A percentile compares a stretch with the other conserved stretches of the same genome.
Conservation (phyloP, 2,329 filamentous ascomycete species). For the Monosporascus sp. region DNA sequence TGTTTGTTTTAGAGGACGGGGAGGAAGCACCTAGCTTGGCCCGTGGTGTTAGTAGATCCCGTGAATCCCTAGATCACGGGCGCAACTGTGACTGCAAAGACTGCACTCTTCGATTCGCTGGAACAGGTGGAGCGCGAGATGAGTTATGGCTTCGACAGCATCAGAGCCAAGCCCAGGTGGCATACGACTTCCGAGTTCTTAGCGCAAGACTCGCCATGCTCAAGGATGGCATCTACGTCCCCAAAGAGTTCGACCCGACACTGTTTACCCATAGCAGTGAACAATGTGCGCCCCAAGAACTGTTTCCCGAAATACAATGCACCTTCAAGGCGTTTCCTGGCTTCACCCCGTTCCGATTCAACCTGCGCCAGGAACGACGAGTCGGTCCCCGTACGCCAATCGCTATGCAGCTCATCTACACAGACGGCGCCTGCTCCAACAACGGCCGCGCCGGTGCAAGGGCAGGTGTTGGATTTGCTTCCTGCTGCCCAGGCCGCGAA, state of each 20-base stretch:
- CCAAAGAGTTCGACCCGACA: not conserved
- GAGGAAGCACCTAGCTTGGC: too few relatives aligned
- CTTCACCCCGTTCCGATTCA: not conserved
- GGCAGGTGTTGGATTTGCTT: conserved; percentile 15
- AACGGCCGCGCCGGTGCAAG: not conserved
- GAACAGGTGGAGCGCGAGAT: not conserved
- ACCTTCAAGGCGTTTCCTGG: not conserved
- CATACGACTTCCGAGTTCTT: not conserved
- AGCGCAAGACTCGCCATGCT: not conserved
- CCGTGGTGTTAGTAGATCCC: too few relatives aligned
- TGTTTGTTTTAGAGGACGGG: not conserved
- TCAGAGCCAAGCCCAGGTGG: not conserved
- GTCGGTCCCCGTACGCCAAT: not conserved
- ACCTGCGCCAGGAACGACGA: not conserved
- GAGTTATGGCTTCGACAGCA: not conserved
- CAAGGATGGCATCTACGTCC: not conserved
- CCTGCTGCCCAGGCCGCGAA: conserved; percentile 8
- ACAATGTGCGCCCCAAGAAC: not conserved
- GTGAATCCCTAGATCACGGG: not conserved
- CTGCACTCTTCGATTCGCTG: not conserved
- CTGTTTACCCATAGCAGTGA: not conserved
- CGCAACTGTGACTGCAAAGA: not conserved
- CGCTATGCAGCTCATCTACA: not conserved
- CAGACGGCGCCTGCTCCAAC: not conserved
- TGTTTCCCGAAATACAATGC: not conserved